Conservation (phyloP, 1,284 basidiomycete genomes). For the Leccinum solheimii region DNA sequence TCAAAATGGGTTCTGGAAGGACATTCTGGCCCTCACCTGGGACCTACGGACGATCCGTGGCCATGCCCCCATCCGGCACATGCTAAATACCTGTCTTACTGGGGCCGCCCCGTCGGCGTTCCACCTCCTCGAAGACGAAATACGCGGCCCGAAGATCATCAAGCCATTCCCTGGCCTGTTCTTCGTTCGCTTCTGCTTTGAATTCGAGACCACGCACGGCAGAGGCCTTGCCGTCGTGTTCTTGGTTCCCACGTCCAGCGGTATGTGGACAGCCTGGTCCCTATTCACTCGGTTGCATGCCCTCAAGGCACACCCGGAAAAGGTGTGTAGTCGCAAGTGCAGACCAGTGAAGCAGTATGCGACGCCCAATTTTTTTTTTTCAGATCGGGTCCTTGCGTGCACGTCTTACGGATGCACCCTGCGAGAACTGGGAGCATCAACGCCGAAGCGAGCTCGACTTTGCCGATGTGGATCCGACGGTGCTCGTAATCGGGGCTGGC, state of each 20-base stretch:
- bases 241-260: not conserved
- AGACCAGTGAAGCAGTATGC: not conserved
- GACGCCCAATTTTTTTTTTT: not conserved
- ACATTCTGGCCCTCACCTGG: conserved; percentile 34
- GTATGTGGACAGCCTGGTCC: not conserved
- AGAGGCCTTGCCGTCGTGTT: not conserved
- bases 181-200: conserved; percentile 8
- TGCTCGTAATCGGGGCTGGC: conserved; percentile 40
- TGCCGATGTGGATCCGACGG: conserved; percentile 24
- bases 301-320: not conserved
- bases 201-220: conserved; percentile 28
- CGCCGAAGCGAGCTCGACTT: conserved; percentile 17
- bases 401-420: not conserved
- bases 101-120: not conserved
- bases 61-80: conserved; percentile 15
- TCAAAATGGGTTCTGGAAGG: conserved; percentile 31
- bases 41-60: conserved; percentile 30
- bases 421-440: not conserved
- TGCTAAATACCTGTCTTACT: conserved; percentile 21
- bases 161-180: conserved; percentile 20
- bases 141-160: conserved; percentile 18
- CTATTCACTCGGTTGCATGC: not conserved
- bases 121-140: conserved; percentile 21
- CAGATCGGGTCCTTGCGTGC: not conserved
- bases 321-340: not conserved